Base-by-base conservation (phyloP, 2,329 filamentous ascomycete genomes). In the Colletotrichum simmondsii region DNA sequence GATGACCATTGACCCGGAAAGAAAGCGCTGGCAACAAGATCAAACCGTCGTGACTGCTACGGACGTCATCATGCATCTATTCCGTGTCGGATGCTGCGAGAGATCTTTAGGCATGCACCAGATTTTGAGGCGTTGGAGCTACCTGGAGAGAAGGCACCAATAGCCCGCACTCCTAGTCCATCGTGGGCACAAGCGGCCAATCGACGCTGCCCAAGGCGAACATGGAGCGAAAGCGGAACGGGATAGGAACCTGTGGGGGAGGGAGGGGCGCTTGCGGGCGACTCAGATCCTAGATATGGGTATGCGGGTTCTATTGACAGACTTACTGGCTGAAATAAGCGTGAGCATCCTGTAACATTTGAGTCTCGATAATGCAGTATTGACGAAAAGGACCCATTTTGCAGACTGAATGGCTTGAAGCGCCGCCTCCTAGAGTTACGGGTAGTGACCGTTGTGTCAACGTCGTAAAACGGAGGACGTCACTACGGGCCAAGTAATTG, bases 171-270 rank as follows among this genome's bases (percentile, higher is more conserved):
- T 52, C 12, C 63, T 16, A 53, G 57, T 54, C 68, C 71, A 73
- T 72, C 68, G 68, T 72, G 71, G 32, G 52, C 46, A 46, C 66
- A 37, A 52, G 59, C 30, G 56, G 56, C 71, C 71, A 73, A 73
- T 73, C 66, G 61, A 65, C 26, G 56, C 46, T 14, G 46, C 30
- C 61, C 46, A 60, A 70, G 32, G 26, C 59, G 42, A 70, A 72
- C 65, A 60, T 72, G 66, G 26, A 70, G 60, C 59, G 35, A 37
- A 54, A 35, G 14, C 42, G 32, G 58, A 49, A 37, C 35, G n/a
- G 30, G 58, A 24, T 10, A 52, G 28, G 37, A 46, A 58, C 49
- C 58, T 54, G 58, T 42, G 37, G 64, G 37, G 16, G 16, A 12
- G 37, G 37, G 49, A 49, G 42, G 42, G 42, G 52, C 57, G 12